Base-by-base conservation (phyloP, 768 basidiomycete genomes). In the Glaciozyma antarctica region DNA sequence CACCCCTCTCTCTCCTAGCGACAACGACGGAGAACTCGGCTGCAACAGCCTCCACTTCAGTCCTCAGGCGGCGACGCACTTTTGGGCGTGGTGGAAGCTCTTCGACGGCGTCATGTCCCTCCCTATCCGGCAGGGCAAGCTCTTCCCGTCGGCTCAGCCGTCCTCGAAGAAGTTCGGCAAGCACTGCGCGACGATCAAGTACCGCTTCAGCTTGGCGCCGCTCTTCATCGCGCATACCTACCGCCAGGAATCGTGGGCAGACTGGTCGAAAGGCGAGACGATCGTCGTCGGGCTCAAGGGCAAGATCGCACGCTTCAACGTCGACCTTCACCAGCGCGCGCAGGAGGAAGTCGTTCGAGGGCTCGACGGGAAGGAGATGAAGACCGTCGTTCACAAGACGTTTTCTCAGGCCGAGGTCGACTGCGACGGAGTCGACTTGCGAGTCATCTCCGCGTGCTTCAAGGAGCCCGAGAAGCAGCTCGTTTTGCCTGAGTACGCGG, bases 321-420 rank as follows among this genome's bases (percentile, higher is more conserved):
- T 87, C 53, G 93, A 97, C 74, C 82, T 93, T 78, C 93, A 97
- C 75, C 92, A 95, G 77, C 82, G 91, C 58, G 86, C 88, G 66
- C 87, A 92, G 77, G 90, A 93, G 78, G 81, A 82, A 12, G 79
- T 79, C 1, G 81, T 85, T 1, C 78, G 80, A 12, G 84, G 85
- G n/a, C 78, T 80, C 60, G 77, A 81, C 56, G 80, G 84, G 10
- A 78, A 83, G 28, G 81, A 82, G n/a, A 80, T 80, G 24, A 73
- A 85, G 73, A 79, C 81, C 6, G 77, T 84, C 9, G 81, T 83
- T 13, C 86, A 86, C 75, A 95, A 92, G 75, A 83, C 87, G 5
- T 89, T 95, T 76, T 88, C 90, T 73, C 87, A 87, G 4, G 88
- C 88, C 45, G 90, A 94, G 76, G 83, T 94, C 12, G 82, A 88